Evolutionary conservation across 441 rosid species (phyloP), one percentile per base, ranked within the genome.

Genomic region (Euphorbia corollata): DNA sequence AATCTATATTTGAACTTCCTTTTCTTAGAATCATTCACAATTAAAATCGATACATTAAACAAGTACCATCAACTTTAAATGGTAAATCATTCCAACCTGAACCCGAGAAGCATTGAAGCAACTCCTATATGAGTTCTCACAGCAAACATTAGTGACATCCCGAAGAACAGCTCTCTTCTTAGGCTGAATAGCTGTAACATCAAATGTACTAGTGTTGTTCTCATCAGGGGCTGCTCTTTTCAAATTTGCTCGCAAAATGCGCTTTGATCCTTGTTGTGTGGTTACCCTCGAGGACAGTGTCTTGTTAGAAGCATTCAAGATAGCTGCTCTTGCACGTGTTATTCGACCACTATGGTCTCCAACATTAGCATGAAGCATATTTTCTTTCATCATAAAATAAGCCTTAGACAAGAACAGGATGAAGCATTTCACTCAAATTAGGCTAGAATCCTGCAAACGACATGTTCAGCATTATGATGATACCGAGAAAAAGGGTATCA

Each of bases 271-370:
- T 67, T 74, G 81, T 71, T 79, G 71, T 43, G 61, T 47, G 54
- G 79, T 30, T 50, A 75, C 77, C 70, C 70, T 74, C 13, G 71
- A 74, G 70, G 85, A 73, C 20, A 75, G 64, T 27, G 72, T 43
- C 65, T 74, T 68, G 48, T 71, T 74, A 61, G 85, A 71, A 57
- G 81, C 74, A 20, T 73, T 63, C 71, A 86, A 74, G 43, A 84
- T 85, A 64, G 93, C 86, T 47, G 85, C 87, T 73, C 82, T 74
- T 63, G 98, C 75, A 51, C 98, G 95, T 57, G 98, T 92, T 48
- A 90, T 30, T 67, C 89, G 85, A 65, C 82, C 85, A 73, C 65
- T 74, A 71, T 70, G 63, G 20, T 64, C 77, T 72, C 82, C 74
- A 65, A 62, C 70, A 65, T 69, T 48, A 20, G 67, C 73, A 67